Conservation (phyloP, 352 stramenopile genomes). For the Phytophthora europaea region DNA sequence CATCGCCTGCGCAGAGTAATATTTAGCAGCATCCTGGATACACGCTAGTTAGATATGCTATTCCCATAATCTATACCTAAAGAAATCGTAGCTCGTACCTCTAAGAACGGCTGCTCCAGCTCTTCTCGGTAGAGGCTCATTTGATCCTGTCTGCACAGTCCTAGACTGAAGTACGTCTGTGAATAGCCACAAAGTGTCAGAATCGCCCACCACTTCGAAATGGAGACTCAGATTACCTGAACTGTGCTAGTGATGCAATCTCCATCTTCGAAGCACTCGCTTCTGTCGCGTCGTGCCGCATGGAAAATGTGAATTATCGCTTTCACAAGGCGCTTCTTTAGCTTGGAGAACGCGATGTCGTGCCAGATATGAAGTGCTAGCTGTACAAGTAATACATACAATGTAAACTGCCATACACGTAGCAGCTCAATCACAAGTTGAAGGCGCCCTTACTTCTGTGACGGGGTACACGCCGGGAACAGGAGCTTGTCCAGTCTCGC, state of each 20-base stretch:
- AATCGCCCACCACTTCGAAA: background rate
- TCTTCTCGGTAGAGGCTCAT: conserved; percentile 88
- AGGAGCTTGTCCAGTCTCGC: conserved; percentile 83
- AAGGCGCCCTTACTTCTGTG: conserved; percentile 60
- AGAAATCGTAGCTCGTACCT: conserved; percentile 39
- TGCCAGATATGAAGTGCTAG: conserved; percentile 89
- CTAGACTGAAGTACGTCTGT: conserved; percentile 84
- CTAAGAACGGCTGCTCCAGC: conserved; percentile 76
- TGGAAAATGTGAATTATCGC: conserved; percentile 80
- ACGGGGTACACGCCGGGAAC: conserved; percentile 87
- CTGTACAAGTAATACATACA: conserved; percentile 36
- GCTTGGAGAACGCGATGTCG: conserved; percentile 76
- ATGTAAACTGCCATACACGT: background rate
- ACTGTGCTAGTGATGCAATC: conserved; percentile 77
- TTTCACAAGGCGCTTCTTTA: conserved; percentile 76
- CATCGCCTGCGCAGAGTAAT: conserved; percentile 75
- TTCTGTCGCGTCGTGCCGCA: conserved; percentile 54
- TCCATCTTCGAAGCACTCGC: conserved; percentile 77
- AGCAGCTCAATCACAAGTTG: background rate
- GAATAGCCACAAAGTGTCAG: background rate
- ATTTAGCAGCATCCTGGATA: conserved; percentile 68
- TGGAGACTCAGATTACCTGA: conserved; percentile 45
- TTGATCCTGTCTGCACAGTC: conserved; percentile 77
- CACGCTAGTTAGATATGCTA: background rate
- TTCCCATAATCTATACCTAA: background rate